Percentiles rank a stretch among this genome's conserved stretches.
Conservation (phyloP, 2,329 filamentous ascomycete species). For the Verticillium tricorpus region DNA sequence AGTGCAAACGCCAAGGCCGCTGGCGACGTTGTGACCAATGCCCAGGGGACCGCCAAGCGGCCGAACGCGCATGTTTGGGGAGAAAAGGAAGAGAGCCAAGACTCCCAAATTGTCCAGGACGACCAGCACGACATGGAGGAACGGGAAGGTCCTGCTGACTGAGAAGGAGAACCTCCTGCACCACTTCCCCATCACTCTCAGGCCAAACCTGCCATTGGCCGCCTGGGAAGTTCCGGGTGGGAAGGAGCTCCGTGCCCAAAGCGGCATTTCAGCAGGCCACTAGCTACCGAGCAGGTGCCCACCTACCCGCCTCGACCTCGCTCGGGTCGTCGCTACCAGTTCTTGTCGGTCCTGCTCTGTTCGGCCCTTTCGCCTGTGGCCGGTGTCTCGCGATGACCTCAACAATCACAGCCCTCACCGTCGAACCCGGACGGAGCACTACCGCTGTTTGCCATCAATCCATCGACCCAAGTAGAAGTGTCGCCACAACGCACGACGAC, state of each 20-base stretch:
- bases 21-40: background rate
- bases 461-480: no score
- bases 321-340: background rate
- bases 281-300: background rate
- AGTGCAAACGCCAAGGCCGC: constrained; percentile 1
- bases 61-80: background rate
- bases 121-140: background rate
- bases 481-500: background rate
- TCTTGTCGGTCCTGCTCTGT: background rate
- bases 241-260: background rate
- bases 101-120: background rate
- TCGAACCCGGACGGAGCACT: background rate
- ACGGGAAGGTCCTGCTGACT: background rate
- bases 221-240: background rate
- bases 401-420: background rate
- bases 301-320: background rate
- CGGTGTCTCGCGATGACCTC: background rate
- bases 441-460: no score
- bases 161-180: background rate
- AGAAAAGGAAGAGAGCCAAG: background rate
- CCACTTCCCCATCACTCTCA: background rate
- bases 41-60: background rate
- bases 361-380: background rate
- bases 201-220: background rate
- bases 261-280: background rate